Evolutionary conservation across 352 stramenopile species (phyloP), one percentile per base, ranked within the genome.

Genomic region (Globisporangium acanthophoron): DNA sequence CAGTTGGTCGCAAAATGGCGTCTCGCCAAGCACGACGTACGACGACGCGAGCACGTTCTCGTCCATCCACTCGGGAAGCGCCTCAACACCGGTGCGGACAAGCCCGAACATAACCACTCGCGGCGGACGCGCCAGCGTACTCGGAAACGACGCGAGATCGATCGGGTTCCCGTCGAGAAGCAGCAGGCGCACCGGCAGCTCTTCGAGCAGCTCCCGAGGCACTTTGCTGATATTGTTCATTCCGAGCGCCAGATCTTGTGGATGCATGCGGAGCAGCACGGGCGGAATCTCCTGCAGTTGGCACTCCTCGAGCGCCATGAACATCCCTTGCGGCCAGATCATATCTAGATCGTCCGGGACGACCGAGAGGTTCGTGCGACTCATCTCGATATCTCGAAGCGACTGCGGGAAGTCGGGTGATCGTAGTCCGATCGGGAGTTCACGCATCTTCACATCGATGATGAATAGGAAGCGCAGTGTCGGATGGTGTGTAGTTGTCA

Each of bases 91-190:
- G 11, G 44, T 59, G 40, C 40, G 40, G 18, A n/a, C 40, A 16
- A 20, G 40, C 24, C 40, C 40, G 18, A 45, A 45, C 8, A 20
- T 7, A 5, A 20, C 2, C 13, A n/a, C 16, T 18, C 37, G n/a
- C 13, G 11, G n/a, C 46, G 9, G 21, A 15, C 44, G n/a, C 41
- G 11, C 44, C 44, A 59, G 20, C 44, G n/a, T 16, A 47, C 5
- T 7, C 37, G 40, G 18, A 13, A 13, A 3, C 9, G 18, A 21
- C 33, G 5, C 5, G 33, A 37, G 33, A 37, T 37, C 33, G 48
- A 61, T 52, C 29, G 59, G 46, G 24, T 65, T 61, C n/a, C 54
- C 59, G 20, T 61, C 54, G 33, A 65, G 59, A 13, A 56, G 31
- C 37, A 65, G 39, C 8, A 57, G 18, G 3, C 27, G 24, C 12